phyloP scores from a whole-genome alignment of 768 basidiomycete genomes.

The Tremella mesenterica region DNA sequence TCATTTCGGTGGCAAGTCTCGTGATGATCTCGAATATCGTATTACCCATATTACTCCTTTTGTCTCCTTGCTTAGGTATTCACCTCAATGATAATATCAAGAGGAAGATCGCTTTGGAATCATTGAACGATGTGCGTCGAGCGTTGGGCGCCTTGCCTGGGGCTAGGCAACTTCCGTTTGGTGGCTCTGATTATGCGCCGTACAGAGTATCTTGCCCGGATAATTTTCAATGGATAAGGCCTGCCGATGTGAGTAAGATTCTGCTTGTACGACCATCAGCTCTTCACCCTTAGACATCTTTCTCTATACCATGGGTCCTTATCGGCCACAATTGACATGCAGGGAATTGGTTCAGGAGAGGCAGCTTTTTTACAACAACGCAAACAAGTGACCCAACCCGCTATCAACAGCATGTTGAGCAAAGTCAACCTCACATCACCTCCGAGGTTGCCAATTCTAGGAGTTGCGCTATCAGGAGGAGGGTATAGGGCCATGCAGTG shows the following conservation, averaged over 20 bases:
- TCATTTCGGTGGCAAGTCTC: too few relatives aligned
- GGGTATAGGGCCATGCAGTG: slow-evolving; percentile 61
- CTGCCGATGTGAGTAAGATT: slow-evolving; percentile 20
- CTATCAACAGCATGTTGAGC: slow-evolving; percentile 21
- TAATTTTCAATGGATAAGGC: slow-evolving; percentile 29
- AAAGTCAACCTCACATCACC: slow-evolving; percentile 23
- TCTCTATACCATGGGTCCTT: neutral
- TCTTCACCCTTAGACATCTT: neutral
- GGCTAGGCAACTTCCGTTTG: too few relatives aligned
- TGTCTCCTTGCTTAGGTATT: too few relatives aligned
- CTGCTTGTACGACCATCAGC: neutral
- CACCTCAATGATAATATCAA: too few relatives aligned
- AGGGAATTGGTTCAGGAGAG: slow-evolving; percentile 23
- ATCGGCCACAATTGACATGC: slow-evolving; percentile 1
- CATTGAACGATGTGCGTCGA: too few relatives aligned
- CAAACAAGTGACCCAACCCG: slow-evolving; percentile 12
- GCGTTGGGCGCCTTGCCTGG: too few relatives aligned
- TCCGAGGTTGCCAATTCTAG: slow-evolving; percentile 29
- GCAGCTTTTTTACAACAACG: slow-evolving; percentile 20
- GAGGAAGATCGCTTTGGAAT: too few relatives aligned
- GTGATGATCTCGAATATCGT: too few relatives aligned
- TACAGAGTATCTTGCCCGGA: slow-evolving; percentile 34
- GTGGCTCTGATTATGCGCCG: too few relatives aligned
- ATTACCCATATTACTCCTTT: too few relatives aligned
- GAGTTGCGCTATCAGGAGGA: slow-evolving; percentile 61